phyloP scores from a whole-genome alignment of 345 rosid genomes.

The Ceriops tagal region DNA sequence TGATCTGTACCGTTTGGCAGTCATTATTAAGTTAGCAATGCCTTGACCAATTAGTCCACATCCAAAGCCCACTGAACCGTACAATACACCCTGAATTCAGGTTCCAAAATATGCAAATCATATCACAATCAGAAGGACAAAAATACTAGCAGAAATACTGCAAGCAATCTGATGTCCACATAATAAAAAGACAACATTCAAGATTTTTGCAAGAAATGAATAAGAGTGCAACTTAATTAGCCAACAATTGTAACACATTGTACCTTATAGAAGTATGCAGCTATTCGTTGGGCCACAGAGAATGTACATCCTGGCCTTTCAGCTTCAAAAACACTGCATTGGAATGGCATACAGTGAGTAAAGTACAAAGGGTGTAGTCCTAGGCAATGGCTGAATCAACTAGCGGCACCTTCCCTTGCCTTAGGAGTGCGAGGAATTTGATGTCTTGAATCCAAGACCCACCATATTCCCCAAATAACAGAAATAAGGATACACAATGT shows the following conservation, averaged over 20 bases:
- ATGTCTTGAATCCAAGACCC: background rate
- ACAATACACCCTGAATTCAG: constrained; percentile 65
- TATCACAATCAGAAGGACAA: no score
- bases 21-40: constrained; percentile 88
- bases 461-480: background rate
- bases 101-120: background rate
- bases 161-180: no score
- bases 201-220: no score
- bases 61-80: constrained; percentile 85
- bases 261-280: constrained; percentile 75
- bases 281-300: constrained; percentile 63
- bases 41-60: constrained; percentile 96
- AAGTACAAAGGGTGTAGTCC: no score
- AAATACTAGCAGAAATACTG: no score
- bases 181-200: no score
- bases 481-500: background rate
- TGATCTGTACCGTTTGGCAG: constrained; percentile 67
- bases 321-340: constrained; percentile 75
- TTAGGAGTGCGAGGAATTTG: background rate
- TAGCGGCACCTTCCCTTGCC: no score
- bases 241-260: no score
- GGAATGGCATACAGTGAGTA: no score
- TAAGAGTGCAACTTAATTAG: no score
- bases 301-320: constrained; percentile 78
- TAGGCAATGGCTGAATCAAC: no score